Evolutionary conservation across 768 basidiomycete species (phyloP).

Genomic region (Mycena maculata): DNA sequence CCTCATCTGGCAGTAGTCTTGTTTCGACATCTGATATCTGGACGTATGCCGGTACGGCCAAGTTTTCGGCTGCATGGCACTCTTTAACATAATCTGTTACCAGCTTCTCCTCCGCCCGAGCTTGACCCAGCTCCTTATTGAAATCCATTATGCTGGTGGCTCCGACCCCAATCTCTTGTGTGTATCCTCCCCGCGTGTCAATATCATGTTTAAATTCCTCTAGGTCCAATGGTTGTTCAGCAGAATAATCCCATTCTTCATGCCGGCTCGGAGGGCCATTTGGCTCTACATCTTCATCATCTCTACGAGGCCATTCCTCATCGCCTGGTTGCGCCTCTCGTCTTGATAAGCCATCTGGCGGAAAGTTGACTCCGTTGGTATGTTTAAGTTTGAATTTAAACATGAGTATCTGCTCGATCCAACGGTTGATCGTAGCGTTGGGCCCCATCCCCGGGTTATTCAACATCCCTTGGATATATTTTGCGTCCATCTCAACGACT

Average conservation of each 20-base stretch:
- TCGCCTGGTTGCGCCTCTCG: slow-evolving; percentile 17
- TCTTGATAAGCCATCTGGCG: slow-evolving; percentile 37
- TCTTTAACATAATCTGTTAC: background rate
- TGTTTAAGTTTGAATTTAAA: slow-evolving; percentile 37
- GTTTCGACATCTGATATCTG: background rate
- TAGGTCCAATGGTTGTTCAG: slow-evolving; percentile 15
- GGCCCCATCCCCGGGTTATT: slow-evolving; percentile 35
- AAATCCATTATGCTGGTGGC: background rate
- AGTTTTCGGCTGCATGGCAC: background rate
- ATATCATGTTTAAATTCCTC: slow-evolving; percentile 23
- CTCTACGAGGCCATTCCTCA: background rate
- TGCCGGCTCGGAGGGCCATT: slow-evolving; percentile 9
- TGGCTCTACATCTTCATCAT: background rate
- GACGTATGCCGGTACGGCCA: slow-evolving; percentile 14
- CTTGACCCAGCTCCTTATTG: background rate
- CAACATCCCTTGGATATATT: slow-evolving; percentile 37
- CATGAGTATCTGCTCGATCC: slow-evolving; percentile 37
- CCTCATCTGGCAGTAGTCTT: slow-evolving; percentile 6
- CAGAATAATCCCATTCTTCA: slow-evolving; percentile 15
- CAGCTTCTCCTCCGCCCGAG: background rate
- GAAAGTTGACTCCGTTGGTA: slow-evolving; percentile 22
- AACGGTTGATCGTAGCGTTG: slow-evolving; percentile 38
- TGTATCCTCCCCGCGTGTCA: slow-evolving; percentile 22
- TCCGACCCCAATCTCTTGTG: background rate
- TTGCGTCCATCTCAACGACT: slow-evolving; percentile 37